phyloP scores from a whole-genome alignment of 345 rosid genomes.

The Noccaea bulbosa region DNA sequence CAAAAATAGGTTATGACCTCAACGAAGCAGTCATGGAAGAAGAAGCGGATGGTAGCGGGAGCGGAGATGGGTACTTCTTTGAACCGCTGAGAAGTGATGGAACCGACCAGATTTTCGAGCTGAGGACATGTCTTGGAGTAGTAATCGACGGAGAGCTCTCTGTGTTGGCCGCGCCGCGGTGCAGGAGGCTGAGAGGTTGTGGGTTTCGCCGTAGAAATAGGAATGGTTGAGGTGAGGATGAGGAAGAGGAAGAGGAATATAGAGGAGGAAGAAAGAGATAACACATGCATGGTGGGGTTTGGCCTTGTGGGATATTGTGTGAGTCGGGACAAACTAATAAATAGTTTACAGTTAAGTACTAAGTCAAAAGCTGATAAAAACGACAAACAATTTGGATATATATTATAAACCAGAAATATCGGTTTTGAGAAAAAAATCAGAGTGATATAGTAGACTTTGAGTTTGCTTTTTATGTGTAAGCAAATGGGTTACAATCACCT shows the following conservation, averaged over 20 bases:
- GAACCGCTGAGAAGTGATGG: slow-evolving; percentile 73
- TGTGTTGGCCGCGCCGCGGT: slow-evolving; percentile 27
- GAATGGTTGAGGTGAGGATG: slow-evolving; percentile 31
- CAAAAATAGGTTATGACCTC: slow-evolving; percentile 47
- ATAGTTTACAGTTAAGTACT: slow-evolving; percentile 25
- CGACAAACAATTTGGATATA: slow-evolving; percentile 2
- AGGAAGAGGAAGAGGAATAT: slow-evolving; percentile 43
- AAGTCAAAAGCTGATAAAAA: slow-evolving; percentile 10
- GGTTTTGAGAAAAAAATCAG: background rate
- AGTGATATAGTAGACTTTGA: background rate
- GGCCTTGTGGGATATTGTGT: slow-evolving; percentile 23
- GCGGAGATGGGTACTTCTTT: slow-evolving; percentile 73
- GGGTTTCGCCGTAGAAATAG: slow-evolving; percentile 30
- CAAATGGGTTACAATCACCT: background rate
- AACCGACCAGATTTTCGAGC: slow-evolving; percentile 68
- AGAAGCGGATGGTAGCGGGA: slow-evolving; percentile 88
- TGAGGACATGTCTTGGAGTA: slow-evolving; percentile 79
- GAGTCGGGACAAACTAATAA: slow-evolving; percentile 28
- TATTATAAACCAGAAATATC: background rate
- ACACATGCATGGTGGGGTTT: slow-evolving; percentile 50
- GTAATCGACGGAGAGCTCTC: slow-evolving; percentile 56
- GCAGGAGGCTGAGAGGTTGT: slow-evolving; percentile 31
- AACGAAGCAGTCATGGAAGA: slow-evolving; percentile 97
- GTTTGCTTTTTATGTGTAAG: background rate
- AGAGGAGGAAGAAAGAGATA: slow-evolving; percentile 36